Evolutionary conservation across 495 filamentous ascomycete genomes (phyloP), one percentile per base, ranked within the genome.

Genomic region (Trichodelitschia bisporula): DNA sequence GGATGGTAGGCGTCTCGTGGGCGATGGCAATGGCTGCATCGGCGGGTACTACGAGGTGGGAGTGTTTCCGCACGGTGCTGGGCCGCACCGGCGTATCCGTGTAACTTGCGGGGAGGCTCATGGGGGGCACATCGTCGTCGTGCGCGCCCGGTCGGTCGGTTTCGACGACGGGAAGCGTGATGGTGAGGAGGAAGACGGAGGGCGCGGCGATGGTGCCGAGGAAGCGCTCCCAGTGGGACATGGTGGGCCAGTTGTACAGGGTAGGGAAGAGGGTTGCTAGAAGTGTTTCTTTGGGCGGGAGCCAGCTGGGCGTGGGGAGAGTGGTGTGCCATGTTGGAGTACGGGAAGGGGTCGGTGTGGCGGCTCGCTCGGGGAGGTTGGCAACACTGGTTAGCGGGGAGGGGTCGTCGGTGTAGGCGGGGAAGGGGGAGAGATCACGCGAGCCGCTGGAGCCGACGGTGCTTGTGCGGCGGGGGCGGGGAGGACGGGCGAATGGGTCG

Each of bases 161-260:
- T 23, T 95, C 80, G 5, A 92, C 69, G 0, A 95, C 80, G 2
- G 89, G 89, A n/a, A 99, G 46, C 0, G 89, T 95, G 19, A 86
- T 69, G 0, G 82, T 82, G 8, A 99, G 60, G 3, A 92, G 56
- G 31, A 99, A 82, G 18, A 95, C 75, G 41, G 73, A 90, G 3
- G 86, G 80, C 2, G 77, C 72, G 3, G 82, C 77, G 32, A 86
- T 55, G 9, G 90, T 35, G 15, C 78, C 77, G 11, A 93, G 45
- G 11, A 74, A 39, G 36, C 76, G 82, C 36, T 77, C 82, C 65
- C 68, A 75, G 13, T 72, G 50, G 6, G 47, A 61, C 46, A 93
- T 95, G 2, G 71, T 62, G 29, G 49, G 54, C 76, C 82, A 99
- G 11, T 56, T 61, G 35, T 66, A 66, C 24, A 99, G 53, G 0